phyloP scores from a whole-genome alignment of 2,329 filamentous ascomycete species.

The Colletotrichum magnum region DNA sequence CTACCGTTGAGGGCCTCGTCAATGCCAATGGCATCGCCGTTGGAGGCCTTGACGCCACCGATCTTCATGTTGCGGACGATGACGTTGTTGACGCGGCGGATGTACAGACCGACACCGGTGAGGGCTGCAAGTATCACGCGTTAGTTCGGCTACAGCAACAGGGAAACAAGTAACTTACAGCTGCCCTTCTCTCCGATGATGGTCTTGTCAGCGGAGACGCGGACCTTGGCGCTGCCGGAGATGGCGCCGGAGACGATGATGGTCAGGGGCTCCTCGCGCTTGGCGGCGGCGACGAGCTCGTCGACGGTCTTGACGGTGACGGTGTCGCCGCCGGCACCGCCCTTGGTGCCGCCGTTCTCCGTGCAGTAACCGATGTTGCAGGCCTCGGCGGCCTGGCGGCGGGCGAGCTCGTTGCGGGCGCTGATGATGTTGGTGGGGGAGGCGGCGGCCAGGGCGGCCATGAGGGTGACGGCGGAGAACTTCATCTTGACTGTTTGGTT shows the following conservation, averaged over 20 bases:
- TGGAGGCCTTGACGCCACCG: conserved; percentile 60
- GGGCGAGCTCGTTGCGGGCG: conserved; percentile 36
- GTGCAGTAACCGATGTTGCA: conserved; percentile 51
- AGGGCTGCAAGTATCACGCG: conserved; percentile 44
- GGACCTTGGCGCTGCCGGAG: conserved; percentile 43
- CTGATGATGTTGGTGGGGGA: conserved; percentile 35
- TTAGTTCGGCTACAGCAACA: no score
- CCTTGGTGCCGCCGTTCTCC: conserved; percentile 49
- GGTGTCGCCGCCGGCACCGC: conserved; percentile 47
- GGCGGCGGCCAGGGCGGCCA: conserved; percentile 38
- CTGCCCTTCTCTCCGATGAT: conserved; percentile 53
- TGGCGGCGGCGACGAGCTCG: conserved; percentile 47
- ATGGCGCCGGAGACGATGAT: conserved; percentile 49
- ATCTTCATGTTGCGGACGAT: conserved; percentile 71
- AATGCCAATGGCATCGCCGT: conserved; percentile 68
- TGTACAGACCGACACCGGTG: conserved; percentile 63
- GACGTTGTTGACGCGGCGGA: conserved; percentile 66
- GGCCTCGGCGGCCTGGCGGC: conserved; percentile 37
- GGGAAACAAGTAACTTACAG: conserved; percentile 27
- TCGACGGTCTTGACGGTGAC: conserved; percentile 47
- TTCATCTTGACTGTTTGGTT: conserved; percentile 33
- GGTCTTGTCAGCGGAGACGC: conserved; percentile 57
- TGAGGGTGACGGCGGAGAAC: conserved; percentile 34
- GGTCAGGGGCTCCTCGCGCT: conserved; percentile 45
- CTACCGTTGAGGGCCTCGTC: conserved; percentile 57